phyloP scores from a whole-genome alignment of 345 rosid species.

The Ceriops decandra region DNA sequence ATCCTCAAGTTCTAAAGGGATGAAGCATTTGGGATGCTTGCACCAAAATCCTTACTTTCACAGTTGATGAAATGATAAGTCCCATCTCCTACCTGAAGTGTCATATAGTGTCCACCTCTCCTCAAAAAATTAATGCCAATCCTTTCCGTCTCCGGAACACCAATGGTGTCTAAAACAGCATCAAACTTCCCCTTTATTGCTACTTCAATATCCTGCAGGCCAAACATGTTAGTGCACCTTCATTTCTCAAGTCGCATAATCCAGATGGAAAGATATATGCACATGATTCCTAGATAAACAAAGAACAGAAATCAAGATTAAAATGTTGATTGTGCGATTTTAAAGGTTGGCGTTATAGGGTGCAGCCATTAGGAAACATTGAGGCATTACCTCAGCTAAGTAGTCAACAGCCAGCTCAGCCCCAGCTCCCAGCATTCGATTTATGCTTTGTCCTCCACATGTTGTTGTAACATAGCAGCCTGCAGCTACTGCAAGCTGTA shows the following conservation, averaged over 20 bases:
- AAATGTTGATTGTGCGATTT: neutral
- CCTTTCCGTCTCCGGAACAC: slow-evolving; percentile 83
- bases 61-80: slow-evolving; percentile 3
- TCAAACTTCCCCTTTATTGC: slow-evolving; percentile 82
- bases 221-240: slow-evolving; percentile 12
- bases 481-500: slow-evolving; percentile 74
- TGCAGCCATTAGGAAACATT: neutral
- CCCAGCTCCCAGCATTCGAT: slow-evolving; percentile 62
- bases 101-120: slow-evolving; percentile 91
- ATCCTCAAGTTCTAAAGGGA: slow-evolving; percentile 3
- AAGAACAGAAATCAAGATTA: neutral
- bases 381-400: slow-evolving; percentile 53
- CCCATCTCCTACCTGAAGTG: slow-evolving; percentile 56
- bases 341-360: slow-evolving; percentile 5
- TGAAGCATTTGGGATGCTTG: neutral
- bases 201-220: slow-evolving; percentile 66
- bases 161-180: slow-evolving; percentile 93
- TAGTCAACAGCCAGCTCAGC: slow-evolving; percentile 92
- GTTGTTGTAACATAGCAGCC: slow-evolving; percentile 79
- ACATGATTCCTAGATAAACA: neutral
- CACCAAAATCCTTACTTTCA: neutral
- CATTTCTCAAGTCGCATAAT: neutral
- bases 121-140: slow-evolving; percentile 64
- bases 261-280: slow-evolving; percentile 3
- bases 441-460: slow-evolving; percentile 67